Evolutionary conservation across 2,329 filamentous ascomycete species (phyloP).

Genomic region (Sporothrix pallida): DNA sequence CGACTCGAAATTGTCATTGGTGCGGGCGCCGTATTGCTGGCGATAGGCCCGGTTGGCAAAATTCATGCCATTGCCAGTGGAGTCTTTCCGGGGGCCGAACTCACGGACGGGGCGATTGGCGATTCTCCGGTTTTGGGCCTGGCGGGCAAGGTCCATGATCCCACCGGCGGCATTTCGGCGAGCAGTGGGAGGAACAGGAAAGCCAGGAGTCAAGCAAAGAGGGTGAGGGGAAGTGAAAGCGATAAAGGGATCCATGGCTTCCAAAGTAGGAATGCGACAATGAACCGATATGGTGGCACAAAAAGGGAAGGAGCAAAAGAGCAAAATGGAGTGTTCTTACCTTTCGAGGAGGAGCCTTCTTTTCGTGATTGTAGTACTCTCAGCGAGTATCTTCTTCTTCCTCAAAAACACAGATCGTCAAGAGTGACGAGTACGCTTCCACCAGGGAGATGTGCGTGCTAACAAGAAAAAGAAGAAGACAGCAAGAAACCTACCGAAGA

Average conservation of each 20-base stretch:
- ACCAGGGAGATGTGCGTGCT: neutral
- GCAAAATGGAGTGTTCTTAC: neutral
- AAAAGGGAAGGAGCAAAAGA: neutral
- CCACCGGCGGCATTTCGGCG: too few species aligned
- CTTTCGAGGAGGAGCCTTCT: neutral
- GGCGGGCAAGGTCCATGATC: too few species aligned
- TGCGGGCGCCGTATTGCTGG: too few species aligned
- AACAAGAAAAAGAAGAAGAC: neutral
- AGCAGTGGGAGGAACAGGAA: neutral
- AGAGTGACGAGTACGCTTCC: neutral
- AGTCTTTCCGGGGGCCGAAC: too few species aligned
- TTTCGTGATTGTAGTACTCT: neutral
- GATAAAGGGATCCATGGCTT: neutral
- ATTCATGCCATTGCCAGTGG: too few species aligned
- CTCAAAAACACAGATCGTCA: constrained; percentile 1
- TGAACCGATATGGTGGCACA: too few species aligned
- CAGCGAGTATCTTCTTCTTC: neutral
- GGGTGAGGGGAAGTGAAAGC: neutral
- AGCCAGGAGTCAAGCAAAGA: neutral
- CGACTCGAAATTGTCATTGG: too few species aligned
- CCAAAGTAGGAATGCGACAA: too few species aligned
- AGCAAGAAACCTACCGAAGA: neutral
- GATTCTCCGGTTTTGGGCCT: too few species aligned
- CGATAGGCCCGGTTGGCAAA: too few species aligned
- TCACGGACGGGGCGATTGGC: too few species aligned